Conservation (phyloP, 148 eudicot genomes). For the Camellia lanceoleosa region DNA sequence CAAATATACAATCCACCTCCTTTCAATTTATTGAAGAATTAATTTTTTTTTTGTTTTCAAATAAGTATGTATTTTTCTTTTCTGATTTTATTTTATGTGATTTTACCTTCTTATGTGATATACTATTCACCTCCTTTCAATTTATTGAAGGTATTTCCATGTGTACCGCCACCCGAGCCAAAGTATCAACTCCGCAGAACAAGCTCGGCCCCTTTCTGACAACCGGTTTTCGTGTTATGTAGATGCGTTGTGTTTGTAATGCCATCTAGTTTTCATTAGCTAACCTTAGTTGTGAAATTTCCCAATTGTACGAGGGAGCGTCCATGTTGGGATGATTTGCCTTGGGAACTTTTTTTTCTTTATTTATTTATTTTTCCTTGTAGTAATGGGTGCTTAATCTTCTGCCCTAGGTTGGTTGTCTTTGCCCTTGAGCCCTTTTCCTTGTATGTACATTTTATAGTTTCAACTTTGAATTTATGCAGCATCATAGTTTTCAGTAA, state of each 20-base stretch:
- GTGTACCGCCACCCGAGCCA: slow-evolving; percentile 71
- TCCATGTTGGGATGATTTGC: slow-evolving; percentile 9
- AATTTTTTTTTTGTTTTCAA: not conserved
- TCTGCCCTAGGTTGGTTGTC: not conserved
- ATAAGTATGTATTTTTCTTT: not conserved
- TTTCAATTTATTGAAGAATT: not conserved
- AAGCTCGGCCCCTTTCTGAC: slow-evolving; percentile 65
- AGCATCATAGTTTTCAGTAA: slow-evolving; percentile 1
- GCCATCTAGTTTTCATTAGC: slow-evolving; percentile 15
- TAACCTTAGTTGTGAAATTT: slow-evolving; percentile 13
- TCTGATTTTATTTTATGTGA: not conserved
- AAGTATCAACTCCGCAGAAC: slow-evolving; percentile 86
- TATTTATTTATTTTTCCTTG: no score
- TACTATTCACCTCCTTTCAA: slow-evolving; percentile 15
- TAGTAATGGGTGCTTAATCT: not conserved
- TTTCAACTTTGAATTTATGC: slow-evolving; percentile 4
- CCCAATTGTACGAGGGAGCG: not conserved
- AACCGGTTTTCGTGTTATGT: slow-evolving; percentile 6
- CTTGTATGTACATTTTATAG: slow-evolving; percentile 34
- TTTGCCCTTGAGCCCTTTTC: slow-evolving; percentile 12
- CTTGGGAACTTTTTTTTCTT: not conserved
- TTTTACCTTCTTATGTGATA: slow-evolving; percentile 50
- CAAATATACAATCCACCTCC: not conserved
- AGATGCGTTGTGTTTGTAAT: slow-evolving; percentile 15
- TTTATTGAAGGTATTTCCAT: slow-evolving; percentile 50